Conservation (phyloP, 345 rosid genomes). For the Syzygium aqueum region DNA sequence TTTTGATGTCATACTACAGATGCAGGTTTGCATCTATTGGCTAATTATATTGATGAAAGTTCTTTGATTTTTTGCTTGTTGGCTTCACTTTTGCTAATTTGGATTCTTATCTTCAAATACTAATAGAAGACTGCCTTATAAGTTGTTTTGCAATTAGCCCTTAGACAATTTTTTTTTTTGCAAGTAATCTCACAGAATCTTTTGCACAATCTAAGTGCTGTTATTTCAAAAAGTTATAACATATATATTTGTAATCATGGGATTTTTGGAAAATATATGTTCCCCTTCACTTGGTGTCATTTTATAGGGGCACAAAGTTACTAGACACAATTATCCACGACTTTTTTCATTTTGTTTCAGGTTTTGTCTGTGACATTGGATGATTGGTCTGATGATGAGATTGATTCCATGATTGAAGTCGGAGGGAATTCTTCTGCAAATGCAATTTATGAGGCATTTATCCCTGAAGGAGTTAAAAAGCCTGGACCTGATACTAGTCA, state of each 20-base stretch:
- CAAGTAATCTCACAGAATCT: neutral
- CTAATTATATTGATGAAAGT: neutral
- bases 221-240: neutral
- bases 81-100: neutral
- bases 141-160: neutral
- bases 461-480: constrained; percentile 73
- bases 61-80: neutral
- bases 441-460: constrained; percentile 77
- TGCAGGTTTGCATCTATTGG: neutral
- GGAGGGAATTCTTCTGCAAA: constrained; percentile 93
- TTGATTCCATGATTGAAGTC: constrained; percentile 86
- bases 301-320: neutral
- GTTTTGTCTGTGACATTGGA: constrained; percentile 92
- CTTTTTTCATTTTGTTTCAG: constrained; percentile 23
- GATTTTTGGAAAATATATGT: neutral
- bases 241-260: neutral
- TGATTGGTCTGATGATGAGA: constrained; percentile 92
- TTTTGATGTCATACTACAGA: neutral
- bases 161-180: neutral
- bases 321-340: neutral
- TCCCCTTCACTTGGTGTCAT: neutral
- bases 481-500: constrained; percentile 78
- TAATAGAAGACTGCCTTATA: neutral
- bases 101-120: neutral
- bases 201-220: neutral